A percentile compares a stretch with the other conserved stretches of the same genome.
Conservation (phyloP, 2,329 filamentous ascomycete genomes). For the Penicillium sp. region DNA sequence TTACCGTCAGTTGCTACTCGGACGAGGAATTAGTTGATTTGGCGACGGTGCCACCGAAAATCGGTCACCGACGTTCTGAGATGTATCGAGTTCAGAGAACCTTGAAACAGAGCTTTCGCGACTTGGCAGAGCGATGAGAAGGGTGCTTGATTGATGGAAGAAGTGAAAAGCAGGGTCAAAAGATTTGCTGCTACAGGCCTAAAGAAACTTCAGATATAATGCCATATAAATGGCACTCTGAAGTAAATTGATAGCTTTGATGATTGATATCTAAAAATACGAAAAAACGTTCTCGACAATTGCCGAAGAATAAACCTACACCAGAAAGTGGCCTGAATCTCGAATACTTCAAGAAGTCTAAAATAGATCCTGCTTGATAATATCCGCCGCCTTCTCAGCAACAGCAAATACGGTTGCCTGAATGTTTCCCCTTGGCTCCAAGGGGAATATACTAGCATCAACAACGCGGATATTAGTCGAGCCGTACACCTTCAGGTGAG, state of each 20-base stretch:
- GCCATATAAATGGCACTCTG: too few species aligned
- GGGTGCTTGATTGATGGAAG: background rate
- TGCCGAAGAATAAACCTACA: background rate
- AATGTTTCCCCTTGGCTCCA: constrained; percentile 39
- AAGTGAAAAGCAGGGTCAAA: background rate
- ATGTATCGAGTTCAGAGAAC: background rate
- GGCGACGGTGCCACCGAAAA: background rate
- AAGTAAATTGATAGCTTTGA: background rate
- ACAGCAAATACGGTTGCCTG: constrained; percentile 38
- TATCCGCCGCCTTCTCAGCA: constrained; percentile 36
- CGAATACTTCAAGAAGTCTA: background rate
- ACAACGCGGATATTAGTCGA: constrained; percentile 33
- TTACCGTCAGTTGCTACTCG: background rate
- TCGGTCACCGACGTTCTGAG: background rate
- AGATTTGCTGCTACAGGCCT: too few species aligned
- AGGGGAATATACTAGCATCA: constrained; percentile 38
- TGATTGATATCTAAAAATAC: background rate
- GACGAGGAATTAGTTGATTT: background rate
- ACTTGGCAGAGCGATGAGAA: background rate
- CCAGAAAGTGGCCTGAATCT: background rate
- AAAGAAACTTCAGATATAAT: too few species aligned
- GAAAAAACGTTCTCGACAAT: background rate
- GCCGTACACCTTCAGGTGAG: constrained; percentile 31
- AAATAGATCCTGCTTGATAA: constrained; percentile 20
- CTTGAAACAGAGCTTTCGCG: background rate